phyloP scores from a whole-genome alignment of 2,329 filamentous ascomycete genomes.

The Aciculosporium take region DNA sequence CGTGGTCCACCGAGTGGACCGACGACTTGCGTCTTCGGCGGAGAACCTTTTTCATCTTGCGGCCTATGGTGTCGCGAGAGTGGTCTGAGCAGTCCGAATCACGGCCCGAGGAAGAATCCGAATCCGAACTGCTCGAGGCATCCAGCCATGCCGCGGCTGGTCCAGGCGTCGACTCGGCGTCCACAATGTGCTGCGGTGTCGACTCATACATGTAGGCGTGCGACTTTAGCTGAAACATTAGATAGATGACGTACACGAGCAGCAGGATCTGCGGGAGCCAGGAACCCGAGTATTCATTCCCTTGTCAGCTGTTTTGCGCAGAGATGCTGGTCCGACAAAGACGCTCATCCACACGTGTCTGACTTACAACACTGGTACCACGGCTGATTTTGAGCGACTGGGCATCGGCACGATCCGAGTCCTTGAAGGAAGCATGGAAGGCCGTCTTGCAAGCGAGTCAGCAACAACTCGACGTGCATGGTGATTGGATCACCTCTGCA shows the following conservation, averaged over 20 bases:
- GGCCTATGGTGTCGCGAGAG: slow-evolving; percentile 50
- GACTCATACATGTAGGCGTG: slow-evolving; percentile 87
- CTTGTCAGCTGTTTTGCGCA: too few species aligned
- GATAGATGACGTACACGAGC: slow-evolving; percentile 68
- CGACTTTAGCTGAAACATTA: slow-evolving; percentile 83
- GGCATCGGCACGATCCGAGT: slow-evolving; percentile 45
- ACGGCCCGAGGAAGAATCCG: slow-evolving; percentile 42
- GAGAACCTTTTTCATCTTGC: slow-evolving; percentile 62
- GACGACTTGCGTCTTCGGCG: slow-evolving; percentile 67
- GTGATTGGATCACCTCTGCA: not conserved
- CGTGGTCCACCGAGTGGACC: slow-evolving; percentile 47
- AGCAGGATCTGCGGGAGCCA: slow-evolving; percentile 51
- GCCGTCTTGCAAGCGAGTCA: slow-evolving; percentile 44
- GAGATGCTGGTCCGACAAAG: too few species aligned
- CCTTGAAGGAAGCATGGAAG: slow-evolving; percentile 75
- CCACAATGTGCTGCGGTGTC: slow-evolving; percentile 82
- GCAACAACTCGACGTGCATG: slow-evolving; percentile 19
- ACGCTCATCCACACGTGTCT: slow-evolving; percentile 10
- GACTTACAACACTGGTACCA: slow-evolving; percentile 67
- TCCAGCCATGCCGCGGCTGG: slow-evolving; percentile 72
- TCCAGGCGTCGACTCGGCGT: slow-evolving; percentile 78
- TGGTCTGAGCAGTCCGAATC: slow-evolving; percentile 52
- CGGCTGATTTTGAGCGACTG: slow-evolving; percentile 74
- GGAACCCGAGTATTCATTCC: too few species aligned
- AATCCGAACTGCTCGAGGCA: slow-evolving; percentile 44